Base-by-base conservation (phyloP, 2,329 filamentous ascomycete genomes). In the Trichoderma sp. region DNA sequence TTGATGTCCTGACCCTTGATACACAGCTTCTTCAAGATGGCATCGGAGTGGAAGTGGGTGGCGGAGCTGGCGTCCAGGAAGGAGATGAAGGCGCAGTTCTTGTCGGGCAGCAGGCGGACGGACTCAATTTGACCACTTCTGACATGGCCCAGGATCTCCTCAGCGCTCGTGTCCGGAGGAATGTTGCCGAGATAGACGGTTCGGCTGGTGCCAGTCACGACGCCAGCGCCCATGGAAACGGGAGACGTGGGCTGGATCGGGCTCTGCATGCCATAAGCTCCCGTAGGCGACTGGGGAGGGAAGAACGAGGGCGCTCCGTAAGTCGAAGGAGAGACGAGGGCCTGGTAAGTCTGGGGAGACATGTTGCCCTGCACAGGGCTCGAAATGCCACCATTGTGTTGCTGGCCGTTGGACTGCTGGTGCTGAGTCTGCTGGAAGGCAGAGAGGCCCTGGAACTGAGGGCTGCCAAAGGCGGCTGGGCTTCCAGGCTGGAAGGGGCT, bases 61-160 rank as follows among this genome's bases (percentile, higher is more conserved):
- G 96, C 96, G 35, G 96, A 97, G 83, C 94, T 97, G 76, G 94
- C 94, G 78, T 99, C 96, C 73, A 99, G 86, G 85, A 99, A 99
- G 8, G 96, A 99, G 79, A 99, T 98, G 86, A 99, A 99, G 70
- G 96, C 96, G 78, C 96, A 99, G 86, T 98, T 99, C 92, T 98
- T 99, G 83, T 99, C 96, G 29, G 95, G 93, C 68, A 99, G 86
- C 73, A 99, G 87, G 75, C 96, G 92, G 65, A 99, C 96, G n/a
- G 96, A 98, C 84, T 99, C 96, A 76, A 99, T 98, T 79, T 98
- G 96, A 29, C 96, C 96, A 81, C 96, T 98, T 72, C 96, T 89
- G 70, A 99, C 96, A 77, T 99, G 96, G 72, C 94, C 92, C 68
- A 99, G 85, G 72, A 99, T 97, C 83, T 99, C 96, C 83, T 99